Evolutionary conservation across 2,329 filamentous ascomycete genomes (phyloP).

Genomic region (Moelleriella libera): DNA sequence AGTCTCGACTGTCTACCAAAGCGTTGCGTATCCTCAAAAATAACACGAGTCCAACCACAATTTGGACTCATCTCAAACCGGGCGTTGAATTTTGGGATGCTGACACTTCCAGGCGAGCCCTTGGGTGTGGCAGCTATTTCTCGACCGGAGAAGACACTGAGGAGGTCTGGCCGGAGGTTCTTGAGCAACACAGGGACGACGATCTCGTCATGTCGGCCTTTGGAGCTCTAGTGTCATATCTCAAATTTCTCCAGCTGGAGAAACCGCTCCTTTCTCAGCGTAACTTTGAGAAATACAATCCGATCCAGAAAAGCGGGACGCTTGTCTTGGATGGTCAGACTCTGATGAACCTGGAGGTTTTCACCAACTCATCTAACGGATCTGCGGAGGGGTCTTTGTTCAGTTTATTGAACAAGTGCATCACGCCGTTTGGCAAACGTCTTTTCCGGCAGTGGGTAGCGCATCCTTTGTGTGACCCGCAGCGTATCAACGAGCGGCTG

Average conservation of each 20-base stretch:
- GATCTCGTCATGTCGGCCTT: slow-evolving; percentile 81
- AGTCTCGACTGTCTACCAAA: slow-evolving; percentile 73
- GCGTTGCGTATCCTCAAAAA: slow-evolving; percentile 89
- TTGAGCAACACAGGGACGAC: slow-evolving; percentile 61
- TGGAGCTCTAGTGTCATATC: slow-evolving; percentile 77
- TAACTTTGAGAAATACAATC: slow-evolving; percentile 84
- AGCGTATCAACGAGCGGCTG: slow-evolving; percentile 81
- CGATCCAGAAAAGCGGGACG: slow-evolving; percentile 80
- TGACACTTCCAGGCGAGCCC: slow-evolving; percentile 66
- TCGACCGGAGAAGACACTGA: slow-evolving; percentile 39
- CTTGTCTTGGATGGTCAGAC: slow-evolving; percentile 91
- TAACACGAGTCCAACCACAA: slow-evolving; percentile 80
- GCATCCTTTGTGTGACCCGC: slow-evolving; percentile 76
- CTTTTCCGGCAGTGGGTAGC: slow-evolving; percentile 96
- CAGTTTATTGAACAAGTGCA: slow-evolving; percentile 78
- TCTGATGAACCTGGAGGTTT: slow-evolving; percentile 94
- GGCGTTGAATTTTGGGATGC: slow-evolving; percentile 84
- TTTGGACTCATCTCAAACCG: slow-evolving; percentile 89
- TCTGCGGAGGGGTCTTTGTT: slow-evolving; percentile 79
- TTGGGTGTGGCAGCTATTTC: slow-evolving; percentile 73
- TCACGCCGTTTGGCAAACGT: slow-evolving; percentile 93
- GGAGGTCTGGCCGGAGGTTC: slow-evolving; percentile 58
- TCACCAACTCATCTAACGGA: slow-evolving; percentile 84
- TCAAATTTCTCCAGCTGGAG: slow-evolving; percentile 78
- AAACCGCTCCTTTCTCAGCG: slow-evolving; percentile 73